Evolutionary conservation across 2,329 filamentous ascomycete genomes (phyloP).

Genomic region (Ustulina deusta): DNA sequence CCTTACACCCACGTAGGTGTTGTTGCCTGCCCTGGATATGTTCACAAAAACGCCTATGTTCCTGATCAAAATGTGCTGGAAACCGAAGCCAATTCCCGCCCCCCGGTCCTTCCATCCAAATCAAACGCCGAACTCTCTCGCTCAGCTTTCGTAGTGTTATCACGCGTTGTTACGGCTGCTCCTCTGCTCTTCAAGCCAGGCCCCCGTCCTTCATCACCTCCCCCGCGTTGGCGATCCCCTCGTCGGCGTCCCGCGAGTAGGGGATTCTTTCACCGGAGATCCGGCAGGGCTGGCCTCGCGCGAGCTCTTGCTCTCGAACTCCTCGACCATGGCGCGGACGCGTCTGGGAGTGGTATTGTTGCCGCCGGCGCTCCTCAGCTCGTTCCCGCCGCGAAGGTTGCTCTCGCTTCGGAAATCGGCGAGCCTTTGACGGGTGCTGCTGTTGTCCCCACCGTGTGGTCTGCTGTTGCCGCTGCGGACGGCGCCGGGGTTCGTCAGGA

Average conservation of each 20-base stretch:
- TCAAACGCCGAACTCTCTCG: slow-evolving; percentile 33
- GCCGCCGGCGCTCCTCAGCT: slow-evolving; percentile 14
- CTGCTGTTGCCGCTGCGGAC: neutral
- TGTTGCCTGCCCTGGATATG: slow-evolving; percentile 17
- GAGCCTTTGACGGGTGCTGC: slow-evolving; percentile 4
- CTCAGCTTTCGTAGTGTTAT: slow-evolving; percentile 1
- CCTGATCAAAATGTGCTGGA: slow-evolving; percentile 7
- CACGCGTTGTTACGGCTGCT: neutral
- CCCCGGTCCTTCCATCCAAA: slow-evolving; percentile 1
- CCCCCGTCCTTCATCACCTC: neutral
- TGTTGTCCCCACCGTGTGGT: neutral
- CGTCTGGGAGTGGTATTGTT: slow-evolving; percentile 55
- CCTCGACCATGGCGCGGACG: slow-evolving; percentile 68
- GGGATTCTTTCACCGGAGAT: slow-evolving; percentile 31
- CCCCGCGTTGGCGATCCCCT: slow-evolving; percentile 17
- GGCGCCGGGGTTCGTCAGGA: slow-evolving; percentile 47
- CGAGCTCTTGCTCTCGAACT: slow-evolving; percentile 62
- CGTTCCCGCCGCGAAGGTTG: slow-evolving; percentile 29
- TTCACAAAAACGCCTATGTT: slow-evolving; percentile 26
- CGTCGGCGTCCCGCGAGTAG: slow-evolving; percentile 16
- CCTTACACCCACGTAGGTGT: neutral
- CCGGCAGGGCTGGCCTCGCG: slow-evolving; percentile 56
- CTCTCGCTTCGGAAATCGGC: slow-evolving; percentile 35
- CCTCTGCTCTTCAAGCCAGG: neutral
- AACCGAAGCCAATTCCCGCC: neutral